phyloP scores from a whole-genome alignment of 2,329 filamentous ascomycete genomes.

The Paracamarosporium sp. region DNA sequence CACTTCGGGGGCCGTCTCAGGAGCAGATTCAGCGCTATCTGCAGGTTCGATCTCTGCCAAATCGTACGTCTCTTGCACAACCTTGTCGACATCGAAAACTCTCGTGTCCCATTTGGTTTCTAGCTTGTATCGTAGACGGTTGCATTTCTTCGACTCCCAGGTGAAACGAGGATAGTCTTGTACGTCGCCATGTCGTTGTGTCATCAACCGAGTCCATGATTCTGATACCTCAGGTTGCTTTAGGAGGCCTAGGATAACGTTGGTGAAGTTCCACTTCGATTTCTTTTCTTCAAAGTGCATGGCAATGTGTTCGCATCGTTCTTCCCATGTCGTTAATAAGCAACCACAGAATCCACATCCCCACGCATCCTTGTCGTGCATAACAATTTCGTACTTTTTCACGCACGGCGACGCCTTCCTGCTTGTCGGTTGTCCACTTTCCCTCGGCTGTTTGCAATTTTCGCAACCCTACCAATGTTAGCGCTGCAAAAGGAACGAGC shows the following conservation, averaged over 20 bases:
- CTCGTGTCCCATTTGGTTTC: conserved; percentile 68
- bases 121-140: conserved; percentile 68
- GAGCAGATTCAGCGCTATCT: conserved; percentile 31
- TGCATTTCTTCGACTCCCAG: conserved; percentile 70
- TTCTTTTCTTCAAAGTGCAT: conserved; percentile 71
- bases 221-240: conserved; percentile 68
- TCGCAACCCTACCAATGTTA: conserved; percentile 57
- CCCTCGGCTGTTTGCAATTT: conserved; percentile 70
- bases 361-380: conserved; percentile 70
- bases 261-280: conserved; percentile 72
- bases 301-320: conserved; percentile 72
- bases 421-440: conserved; percentile 58
- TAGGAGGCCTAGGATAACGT: conserved; percentile 71
- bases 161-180: conserved; percentile 51
- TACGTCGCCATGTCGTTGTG: conserved; percentile 62
- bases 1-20: conserved; percentile 24
- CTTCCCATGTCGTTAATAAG: conserved; percentile 68
- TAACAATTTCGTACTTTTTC: conserved; percentile 50
- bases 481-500: neutral
- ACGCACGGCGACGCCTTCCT: conserved; percentile 56
- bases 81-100: conserved; percentile 59
- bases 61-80: conserved; percentile 66
- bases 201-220: conserved; percentile 66
- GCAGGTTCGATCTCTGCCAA: conserved; percentile 50
- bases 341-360: conserved; percentile 73